Base-by-base conservation (phyloP, 2,329 filamentous ascomycete species). In the Lasiodiplodia citricola region DNA sequence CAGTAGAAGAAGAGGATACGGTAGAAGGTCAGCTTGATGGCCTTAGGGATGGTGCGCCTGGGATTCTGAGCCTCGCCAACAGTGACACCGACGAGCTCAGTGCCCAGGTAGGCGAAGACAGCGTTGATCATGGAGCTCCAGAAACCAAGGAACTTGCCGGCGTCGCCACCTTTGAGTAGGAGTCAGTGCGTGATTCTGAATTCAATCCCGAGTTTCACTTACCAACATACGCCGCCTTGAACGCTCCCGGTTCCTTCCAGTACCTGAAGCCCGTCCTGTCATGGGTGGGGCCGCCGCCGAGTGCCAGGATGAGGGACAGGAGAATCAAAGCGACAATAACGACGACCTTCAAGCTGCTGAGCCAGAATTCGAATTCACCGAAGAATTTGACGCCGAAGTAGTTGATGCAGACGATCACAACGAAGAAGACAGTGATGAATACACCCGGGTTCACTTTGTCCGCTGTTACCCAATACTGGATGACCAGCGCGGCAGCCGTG, bases 1-100 rank as follows among this genome's bases (percentile, higher is more conserved):
- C 89, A 85, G 83, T 95, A 95, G 84, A 95, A 95, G 82, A 94
- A 83, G 72, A 93, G 80, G 77, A 95, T 94, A 69, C 92, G 92
- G 83, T 88, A 94, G 80, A 94, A 94, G 72, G 91, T 94, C 62
- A 93, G 85, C 77, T 89, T 91, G 83, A 94, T 94, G 66, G 91
- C 92, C 70, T 89, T 88, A 7, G 92, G 92, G 70, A 95, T 90
- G 18, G 89, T 92, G 78, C 87, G 88, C 76, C 91, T 88, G 0
- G 92, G 92, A 80, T 94, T 94, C 81, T 93, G 90, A 0, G 91
- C 91, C 80, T 94, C 91, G 66, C 90, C 91, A 41, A 93, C 91
- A 0, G 91, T 94, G 16, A 94, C 90, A 81, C 91, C 91, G 63
- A 93, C 90, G 54, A 93, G 83, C 75, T 94, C 91, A 2, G 91